Percentiles rank a stretch among this genome's conserved stretches.
phyloP scores from a whole-genome alignment of 2,329 filamentous ascomycete genomes.

The Bisporella sp. region DNA sequence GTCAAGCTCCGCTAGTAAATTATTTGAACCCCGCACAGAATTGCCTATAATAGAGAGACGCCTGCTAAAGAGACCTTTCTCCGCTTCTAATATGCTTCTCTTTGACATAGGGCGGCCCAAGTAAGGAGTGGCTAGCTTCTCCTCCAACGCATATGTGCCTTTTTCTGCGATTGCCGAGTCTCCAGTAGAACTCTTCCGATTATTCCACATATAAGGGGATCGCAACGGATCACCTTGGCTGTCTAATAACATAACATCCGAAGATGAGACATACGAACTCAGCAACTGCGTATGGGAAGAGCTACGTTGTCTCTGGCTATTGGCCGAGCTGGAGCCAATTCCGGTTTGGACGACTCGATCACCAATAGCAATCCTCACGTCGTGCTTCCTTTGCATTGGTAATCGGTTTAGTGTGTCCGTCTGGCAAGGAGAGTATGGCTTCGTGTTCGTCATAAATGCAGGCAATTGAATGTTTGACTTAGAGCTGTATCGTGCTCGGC shows the following conservation, averaged over 20 bases:
- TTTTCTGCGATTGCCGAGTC: no score
- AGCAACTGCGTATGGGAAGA: constrained; percentile 1
- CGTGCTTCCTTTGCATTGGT: constrained; percentile 1
- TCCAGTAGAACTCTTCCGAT: no score
- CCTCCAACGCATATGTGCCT: no score
- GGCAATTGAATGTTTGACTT: constrained; percentile 11
- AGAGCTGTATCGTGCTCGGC: constrained; percentile 18
- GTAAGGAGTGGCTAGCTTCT: no score
- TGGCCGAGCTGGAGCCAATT: constrained; percentile 19
- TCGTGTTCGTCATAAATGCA: constrained; percentile 9
- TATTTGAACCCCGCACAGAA: background rate
- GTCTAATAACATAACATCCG: constrained; percentile 25
- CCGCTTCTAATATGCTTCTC: no score
- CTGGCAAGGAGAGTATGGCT: background rate
- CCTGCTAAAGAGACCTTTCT: no score
- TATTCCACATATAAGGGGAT: no score
- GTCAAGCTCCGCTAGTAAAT: no score
- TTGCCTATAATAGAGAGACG: background rate
- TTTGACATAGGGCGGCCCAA: no score
- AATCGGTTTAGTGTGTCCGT: background rate
- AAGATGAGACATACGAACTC: constrained; percentile 9
- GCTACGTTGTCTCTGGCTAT: constrained; percentile 4
- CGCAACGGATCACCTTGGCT: constrained; percentile 5
- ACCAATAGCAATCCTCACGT: constrained; percentile 25
- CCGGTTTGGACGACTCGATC: constrained; percentile 16